Evolutionary conservation across 176 grass and related monocot genomes (phyloP).

Genomic region (Canna indica): DNA sequence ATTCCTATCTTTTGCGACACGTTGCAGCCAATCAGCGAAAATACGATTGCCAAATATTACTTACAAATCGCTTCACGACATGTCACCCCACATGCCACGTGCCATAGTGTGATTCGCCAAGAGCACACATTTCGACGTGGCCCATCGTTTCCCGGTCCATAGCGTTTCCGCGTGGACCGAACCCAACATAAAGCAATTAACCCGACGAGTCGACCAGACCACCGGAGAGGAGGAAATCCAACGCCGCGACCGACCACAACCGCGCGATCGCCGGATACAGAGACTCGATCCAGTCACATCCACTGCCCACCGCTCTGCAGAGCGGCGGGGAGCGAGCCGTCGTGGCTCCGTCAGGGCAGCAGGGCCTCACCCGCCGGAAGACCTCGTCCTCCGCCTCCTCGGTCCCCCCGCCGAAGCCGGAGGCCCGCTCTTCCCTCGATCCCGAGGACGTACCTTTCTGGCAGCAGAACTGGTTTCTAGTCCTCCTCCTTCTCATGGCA

Average conservation of each 20-base stretch:
- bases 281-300: background rate
- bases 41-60: too few species aligned
- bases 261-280: too few species aligned
- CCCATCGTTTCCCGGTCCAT: background rate
- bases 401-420: slow-evolving; percentile 9
- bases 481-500: slow-evolving; percentile 60
- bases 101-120: background rate
- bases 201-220: too few species aligned
- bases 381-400: slow-evolving; percentile 3
- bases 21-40: too few species aligned
- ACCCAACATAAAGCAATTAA: too few species aligned
- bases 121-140: background rate
- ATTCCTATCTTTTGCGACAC: background rate
- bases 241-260: too few species aligned
- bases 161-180: too few species aligned
- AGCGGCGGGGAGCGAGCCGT: slow-evolving; percentile 22
- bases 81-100: background rate
- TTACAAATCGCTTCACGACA: too few species aligned
- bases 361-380: slow-evolving; percentile 50
- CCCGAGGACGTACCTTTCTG: slow-evolving; percentile 46
- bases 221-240: too few species aligned
- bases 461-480: slow-evolving; percentile 78
- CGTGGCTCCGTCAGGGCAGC: slow-evolving; percentile 37
- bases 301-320: background rate
- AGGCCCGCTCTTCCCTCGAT: background rate